Percentiles rank a stretch among this genome's conserved stretches.
Conservation (phyloP, 2,329 filamentous ascomycete genomes). For the Phialophora chinensis region DNA sequence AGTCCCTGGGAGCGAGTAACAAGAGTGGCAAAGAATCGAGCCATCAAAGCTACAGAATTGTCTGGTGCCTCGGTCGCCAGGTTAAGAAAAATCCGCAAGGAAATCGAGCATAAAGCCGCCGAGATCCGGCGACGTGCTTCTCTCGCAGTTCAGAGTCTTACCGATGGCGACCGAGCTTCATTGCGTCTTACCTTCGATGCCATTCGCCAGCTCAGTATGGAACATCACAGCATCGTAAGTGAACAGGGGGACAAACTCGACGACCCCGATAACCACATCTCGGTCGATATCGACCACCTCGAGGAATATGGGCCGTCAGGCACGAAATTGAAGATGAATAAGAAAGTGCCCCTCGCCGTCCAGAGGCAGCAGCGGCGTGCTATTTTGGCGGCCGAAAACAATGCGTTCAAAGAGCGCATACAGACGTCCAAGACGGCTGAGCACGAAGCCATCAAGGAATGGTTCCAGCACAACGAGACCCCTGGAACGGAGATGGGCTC, state of each 20-base stretch:
- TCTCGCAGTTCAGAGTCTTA: constrained; percentile 40
- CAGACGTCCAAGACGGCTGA: constrained; percentile 20
- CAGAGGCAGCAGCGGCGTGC: not conserved
- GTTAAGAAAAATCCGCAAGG: constrained; percentile 24
- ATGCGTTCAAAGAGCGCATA: constrained; percentile 13
- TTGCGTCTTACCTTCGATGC: constrained; percentile 24
- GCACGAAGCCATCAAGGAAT: constrained; percentile 26
- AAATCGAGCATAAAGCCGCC: constrained; percentile 35
- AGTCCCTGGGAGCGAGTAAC: constrained; percentile 37
- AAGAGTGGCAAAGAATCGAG: constrained; percentile 27
- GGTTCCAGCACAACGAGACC: constrained; percentile 24
- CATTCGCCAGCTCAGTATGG: constrained; percentile 32
- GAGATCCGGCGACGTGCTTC: constrained; percentile 40
- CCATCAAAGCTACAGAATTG: constrained; percentile 30
- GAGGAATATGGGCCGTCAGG: not conserved
- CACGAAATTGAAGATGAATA: not conserved
- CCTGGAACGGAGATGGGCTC: constrained; percentile 23
- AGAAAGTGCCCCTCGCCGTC: not conserved
- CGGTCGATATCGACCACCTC: constrained; percentile 19
- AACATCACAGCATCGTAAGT: constrained; percentile 25
- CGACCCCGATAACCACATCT: constrained; percentile 10
- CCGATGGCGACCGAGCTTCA: constrained; percentile 20
- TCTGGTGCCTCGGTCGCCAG: constrained; percentile 29
- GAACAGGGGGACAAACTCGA: constrained; percentile 14
- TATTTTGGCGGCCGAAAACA: not conserved